A percentile compares a stretch with the other conserved stretches of the same genome.
phyloP scores from a whole-genome alignment of 1,139 yeast genomes.

The Suhomyces bolitotheri region DNA sequence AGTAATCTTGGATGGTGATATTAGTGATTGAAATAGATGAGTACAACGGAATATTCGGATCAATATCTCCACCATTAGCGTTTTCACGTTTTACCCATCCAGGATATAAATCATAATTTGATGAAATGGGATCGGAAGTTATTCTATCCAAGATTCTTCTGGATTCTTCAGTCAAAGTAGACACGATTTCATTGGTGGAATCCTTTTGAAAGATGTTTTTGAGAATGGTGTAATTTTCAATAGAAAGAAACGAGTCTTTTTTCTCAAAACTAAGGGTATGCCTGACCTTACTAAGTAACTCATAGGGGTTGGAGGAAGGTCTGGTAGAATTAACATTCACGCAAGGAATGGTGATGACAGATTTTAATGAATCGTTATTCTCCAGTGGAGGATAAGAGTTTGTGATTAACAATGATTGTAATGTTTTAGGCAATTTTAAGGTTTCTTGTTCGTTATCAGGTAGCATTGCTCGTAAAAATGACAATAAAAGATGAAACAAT shows the following conservation, averaged over 20 bases:
- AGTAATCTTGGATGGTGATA: slow-evolving; percentile 79
- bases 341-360: slow-evolving; percentile 51
- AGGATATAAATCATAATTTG: slow-evolving; percentile 40
- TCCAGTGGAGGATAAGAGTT: slow-evolving; percentile 64
- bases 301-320: slow-evolving; percentile 52
- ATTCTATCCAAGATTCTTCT: slow-evolving; percentile 63
- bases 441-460: slow-evolving; percentile 63
- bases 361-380: slow-evolving; percentile 37
- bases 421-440: slow-evolving; percentile 59
- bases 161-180: slow-evolving; percentile 73
- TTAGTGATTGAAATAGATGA: slow-evolving; percentile 58
- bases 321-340: slow-evolving; percentile 66
- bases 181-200: slow-evolving; percentile 55
- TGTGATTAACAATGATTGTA: slow-evolving; percentile 61
- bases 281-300: slow-evolving; percentile 56
- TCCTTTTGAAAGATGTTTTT: slow-evolving; percentile 69
- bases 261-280: slow-evolving; percentile 69
- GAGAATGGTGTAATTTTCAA: slow-evolving; percentile 76
- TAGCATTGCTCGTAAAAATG: slow-evolving; percentile 79
- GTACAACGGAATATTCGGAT: slow-evolving; percentile 37
- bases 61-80: slow-evolving; percentile 30
- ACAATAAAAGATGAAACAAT: slow-evolving; percentile 72
- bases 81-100: slow-evolving; percentile 43
- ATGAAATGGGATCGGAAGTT: slow-evolving; percentile 46
- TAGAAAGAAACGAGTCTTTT: slow-evolving; percentile 66